A percentile compares a stretch with the other conserved stretches of the same genome.
These are phyloP conservation scores for Xerocomus nothofagi DNA, from an alignment of 1,284 basidiomycete genomes.

Conservation along the genomic window DNA sequence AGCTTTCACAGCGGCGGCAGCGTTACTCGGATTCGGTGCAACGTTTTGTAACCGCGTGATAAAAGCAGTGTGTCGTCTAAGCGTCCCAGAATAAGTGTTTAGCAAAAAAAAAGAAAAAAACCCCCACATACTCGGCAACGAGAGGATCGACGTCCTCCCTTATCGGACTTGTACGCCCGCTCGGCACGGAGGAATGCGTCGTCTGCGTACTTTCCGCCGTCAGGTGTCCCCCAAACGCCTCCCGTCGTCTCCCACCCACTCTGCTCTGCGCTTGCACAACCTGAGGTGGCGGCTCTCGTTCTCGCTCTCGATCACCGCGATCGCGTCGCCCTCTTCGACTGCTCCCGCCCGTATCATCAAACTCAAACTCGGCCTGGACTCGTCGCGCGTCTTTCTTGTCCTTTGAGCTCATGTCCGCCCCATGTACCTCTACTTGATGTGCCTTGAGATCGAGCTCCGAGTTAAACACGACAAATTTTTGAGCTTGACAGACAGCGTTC, in stretches of 20 bases:
- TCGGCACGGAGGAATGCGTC: slow-evolving; percentile 32
- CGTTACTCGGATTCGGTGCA: slow-evolving; percentile 70
- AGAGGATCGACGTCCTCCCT: slow-evolving; percentile 53
- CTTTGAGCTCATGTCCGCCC: slow-evolving; percentile 73
- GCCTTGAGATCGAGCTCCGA: slow-evolving; percentile 88
- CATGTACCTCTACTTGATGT: slow-evolving; percentile 88
- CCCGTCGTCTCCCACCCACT: slow-evolving; percentile 47
- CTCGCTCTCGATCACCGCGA: slow-evolving; percentile 44
- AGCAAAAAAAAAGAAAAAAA: background rate
- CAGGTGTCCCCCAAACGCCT: slow-evolving; percentile 66
- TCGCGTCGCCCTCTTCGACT: slow-evolving; percentile 44
- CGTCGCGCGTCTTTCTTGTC: slow-evolving; percentile 80
- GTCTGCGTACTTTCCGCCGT: slow-evolving; percentile 44
- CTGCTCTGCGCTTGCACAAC: slow-evolving; percentile 35
- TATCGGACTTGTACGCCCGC: slow-evolving; percentile 43
- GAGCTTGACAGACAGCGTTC: slow-evolving; percentile 73
- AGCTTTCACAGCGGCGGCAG: slow-evolving; percentile 75
- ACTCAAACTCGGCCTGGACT: slow-evolving; percentile 80
- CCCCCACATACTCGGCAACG: slow-evolving; percentile 53
- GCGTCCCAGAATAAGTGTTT: slow-evolving; percentile 1
- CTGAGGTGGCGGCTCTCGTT: slow-evolving; percentile 47
- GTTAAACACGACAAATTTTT: slow-evolving; percentile 95
- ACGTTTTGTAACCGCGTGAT: slow-evolving; percentile 67
- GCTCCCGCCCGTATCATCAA: slow-evolving; percentile 55
- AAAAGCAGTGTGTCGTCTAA: slow-evolving; percentile 70